phyloP scores from a whole-genome alignment of 2,329 filamentous ascomycete species.

The Colletotrichum orbiculare region DNA sequence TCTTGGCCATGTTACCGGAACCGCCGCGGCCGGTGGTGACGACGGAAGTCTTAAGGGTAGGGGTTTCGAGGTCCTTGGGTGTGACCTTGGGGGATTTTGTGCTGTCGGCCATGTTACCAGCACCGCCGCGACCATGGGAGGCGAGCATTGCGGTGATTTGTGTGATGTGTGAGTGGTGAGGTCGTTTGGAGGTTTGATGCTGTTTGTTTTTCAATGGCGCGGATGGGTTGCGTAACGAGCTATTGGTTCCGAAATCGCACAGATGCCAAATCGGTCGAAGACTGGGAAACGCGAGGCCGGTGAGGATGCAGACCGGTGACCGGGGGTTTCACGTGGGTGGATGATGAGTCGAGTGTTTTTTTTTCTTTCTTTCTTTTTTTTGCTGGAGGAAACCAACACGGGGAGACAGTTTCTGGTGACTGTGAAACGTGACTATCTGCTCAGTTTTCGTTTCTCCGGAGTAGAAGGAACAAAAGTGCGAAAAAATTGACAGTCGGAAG shows the following conservation, averaged over 20 bases:
- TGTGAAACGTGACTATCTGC: too few relatives aligned
- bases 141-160: slow-evolving; percentile 53
- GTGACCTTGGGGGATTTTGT: slow-evolving; percentile 58
- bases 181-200: neutral
- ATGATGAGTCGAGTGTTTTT: too few relatives aligned
- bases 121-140: slow-evolving; percentile 82
- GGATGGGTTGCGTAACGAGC: too few relatives aligned
- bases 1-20: slow-evolving; percentile 85
- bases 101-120: slow-evolving; percentile 76
- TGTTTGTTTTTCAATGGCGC: neutral
- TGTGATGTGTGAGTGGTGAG: slow-evolving; percentile 12
- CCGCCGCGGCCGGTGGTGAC: slow-evolving; percentile 93
- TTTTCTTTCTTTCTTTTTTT: too few relatives aligned
- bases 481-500: neutral
- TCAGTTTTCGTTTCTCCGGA: neutral
- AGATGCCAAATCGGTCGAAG: too few relatives aligned
- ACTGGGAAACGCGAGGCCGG: too few relatives aligned
- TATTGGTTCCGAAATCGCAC: too few relatives aligned
- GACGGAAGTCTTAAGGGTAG: slow-evolving; percentile 82
- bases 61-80: slow-evolving; percentile 79
- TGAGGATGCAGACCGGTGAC: too few relatives aligned
- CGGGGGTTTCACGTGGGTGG: too few relatives aligned
- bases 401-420: too few relatives aligned
- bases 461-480: neutral
- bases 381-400: too few relatives aligned